Conservation (phyloP, 306 rosid species). For the Glycine tomentella region DNA sequence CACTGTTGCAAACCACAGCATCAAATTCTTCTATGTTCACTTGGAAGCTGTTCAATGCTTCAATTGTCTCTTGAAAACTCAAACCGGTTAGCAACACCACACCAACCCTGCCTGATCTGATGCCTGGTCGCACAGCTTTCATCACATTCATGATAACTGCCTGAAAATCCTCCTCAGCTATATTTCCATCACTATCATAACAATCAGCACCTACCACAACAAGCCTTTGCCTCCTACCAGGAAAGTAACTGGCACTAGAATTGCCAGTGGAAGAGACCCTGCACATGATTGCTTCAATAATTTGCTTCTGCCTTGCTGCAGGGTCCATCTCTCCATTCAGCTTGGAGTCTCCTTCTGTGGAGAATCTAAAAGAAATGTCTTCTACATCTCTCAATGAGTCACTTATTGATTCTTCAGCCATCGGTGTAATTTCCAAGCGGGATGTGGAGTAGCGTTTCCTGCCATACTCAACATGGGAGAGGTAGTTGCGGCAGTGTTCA, state of each 20-base stretch:
- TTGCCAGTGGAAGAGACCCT: conserved; percentile 55
- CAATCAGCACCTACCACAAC: conserved; percentile 73
- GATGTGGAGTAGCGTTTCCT: conserved; percentile 66
- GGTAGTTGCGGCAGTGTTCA: conserved; percentile 86
- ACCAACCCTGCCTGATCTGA: conserved; percentile 63
- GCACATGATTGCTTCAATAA: conserved; percentile 71
- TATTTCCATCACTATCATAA: conserved; percentile 62
- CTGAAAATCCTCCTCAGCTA: conserved; percentile 51
- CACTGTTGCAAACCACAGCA: conserved; percentile 75
- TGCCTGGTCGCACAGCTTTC: conserved; percentile 54
- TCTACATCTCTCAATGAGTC: conserved; percentile 80
- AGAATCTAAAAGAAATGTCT: conserved; percentile 78
- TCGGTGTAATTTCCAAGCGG: conserved; percentile 65
- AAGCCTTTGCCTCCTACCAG: conserved; percentile 75
- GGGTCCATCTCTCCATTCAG: conserved; percentile 60
- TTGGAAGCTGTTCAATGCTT: conserved; percentile 59
- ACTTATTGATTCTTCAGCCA: conserved; percentile 76
- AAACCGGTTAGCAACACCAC: conserved; percentile 67
- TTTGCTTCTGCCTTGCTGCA: conserved; percentile 72
- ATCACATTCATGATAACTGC: conserved; percentile 52
- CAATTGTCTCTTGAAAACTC: conserved; percentile 66
- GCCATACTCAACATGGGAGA: conserved; percentile 75
- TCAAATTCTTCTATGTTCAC: conserved; percentile 71
- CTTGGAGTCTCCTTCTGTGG: conserved; percentile 69
- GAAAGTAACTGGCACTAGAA: conserved; percentile 56